These are phyloP conservation scores for Triticum monococcum DNA, from an alignment of 176 grass and related monocot genomes.

Conservation along the genomic window DNA sequence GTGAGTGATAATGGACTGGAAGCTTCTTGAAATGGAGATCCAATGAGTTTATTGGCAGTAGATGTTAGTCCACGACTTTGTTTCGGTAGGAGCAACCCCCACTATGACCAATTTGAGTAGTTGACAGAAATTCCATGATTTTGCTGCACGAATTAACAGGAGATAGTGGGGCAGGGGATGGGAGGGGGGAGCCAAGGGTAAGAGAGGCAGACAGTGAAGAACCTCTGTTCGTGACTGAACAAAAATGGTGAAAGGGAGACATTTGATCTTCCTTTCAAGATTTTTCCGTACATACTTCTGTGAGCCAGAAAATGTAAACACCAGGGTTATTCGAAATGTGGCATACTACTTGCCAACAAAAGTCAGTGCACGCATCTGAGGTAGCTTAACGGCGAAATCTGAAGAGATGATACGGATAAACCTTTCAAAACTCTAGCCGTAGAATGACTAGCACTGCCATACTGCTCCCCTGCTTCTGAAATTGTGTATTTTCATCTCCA, in stretches of 20 bases:
- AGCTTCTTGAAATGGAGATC: slow-evolving; percentile 9
- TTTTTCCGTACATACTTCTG: neutral
- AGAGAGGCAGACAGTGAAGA: neutral
- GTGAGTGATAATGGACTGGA: neutral
- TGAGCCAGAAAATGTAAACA: neutral
- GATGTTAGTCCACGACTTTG: neutral
- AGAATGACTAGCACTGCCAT: neutral
- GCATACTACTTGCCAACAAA: neutral
- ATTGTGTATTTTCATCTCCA: neutral
- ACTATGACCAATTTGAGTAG: neutral
- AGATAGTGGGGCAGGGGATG: neutral
- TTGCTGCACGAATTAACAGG: neutral
- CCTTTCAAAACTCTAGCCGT: neutral
- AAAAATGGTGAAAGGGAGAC: neutral
- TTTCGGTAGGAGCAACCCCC: neutral
- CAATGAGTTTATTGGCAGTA: neutral
- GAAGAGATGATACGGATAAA: neutral
- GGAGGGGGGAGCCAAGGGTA: neutral
- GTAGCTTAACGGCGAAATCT: neutral
- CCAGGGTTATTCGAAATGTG: neutral
- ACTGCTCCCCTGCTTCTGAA: neutral
- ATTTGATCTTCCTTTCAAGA: neutral
- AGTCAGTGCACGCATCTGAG: neutral
- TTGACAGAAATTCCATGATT: neutral
- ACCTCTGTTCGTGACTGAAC: neutral